A percentile compares a stretch with the other conserved stretches of the same genome.
Evolutionary conservation across 805 yeast species (phyloP).

Genomic region (Alloascoidea hylecoeti): DNA sequence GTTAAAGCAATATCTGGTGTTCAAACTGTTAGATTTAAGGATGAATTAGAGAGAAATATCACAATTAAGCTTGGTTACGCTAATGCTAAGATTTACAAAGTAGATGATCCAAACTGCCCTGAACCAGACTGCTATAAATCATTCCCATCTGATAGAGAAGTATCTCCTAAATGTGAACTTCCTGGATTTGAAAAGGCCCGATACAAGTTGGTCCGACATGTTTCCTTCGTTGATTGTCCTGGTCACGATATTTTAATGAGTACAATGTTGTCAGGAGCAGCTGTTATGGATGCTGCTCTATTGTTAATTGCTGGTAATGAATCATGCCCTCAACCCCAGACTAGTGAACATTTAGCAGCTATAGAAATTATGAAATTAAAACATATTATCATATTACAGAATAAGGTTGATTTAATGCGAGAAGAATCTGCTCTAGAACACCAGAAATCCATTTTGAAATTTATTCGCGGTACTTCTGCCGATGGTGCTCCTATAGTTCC

Average conservation of each 20-base stretch:
- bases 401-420: constrained; percentile 97
- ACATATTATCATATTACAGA: constrained; percentile 91
- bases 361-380: constrained; percentile 97
- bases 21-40: constrained; percentile 97
- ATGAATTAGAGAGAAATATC: constrained; percentile 97
- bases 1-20: constrained; percentile 97
- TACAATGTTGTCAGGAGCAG: constrained; percentile 99
- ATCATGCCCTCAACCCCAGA: constrained; percentile 99
- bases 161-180: constrained; percentile 81
- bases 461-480: constrained; percentile 95
- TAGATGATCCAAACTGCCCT: constrained; percentile 74
- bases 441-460: constrained; percentile 80
- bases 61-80: constrained; percentile 98
- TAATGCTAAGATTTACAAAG: constrained; percentile 93
- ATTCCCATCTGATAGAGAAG: constrained; percentile 89
- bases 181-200: constrained; percentile 74
- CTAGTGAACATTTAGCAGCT: constrained; percentile 98
- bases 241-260: constrained; percentile 99
- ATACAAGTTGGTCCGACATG: constrained; percentile 86
- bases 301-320: constrained; percentile 96
- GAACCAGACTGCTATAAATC: constrained; percentile 94
- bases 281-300: constrained; percentile 99
- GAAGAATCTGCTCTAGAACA: constrained; percentile 95
- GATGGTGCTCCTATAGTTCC: constrained; percentile 99
- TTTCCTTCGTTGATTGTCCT: constrained; percentile 98